Percentiles rank a stretch among this genome's conserved stretches.
phyloP scores from a whole-genome alignment of 305 asterid species.

The Fraxinus greggii region DNA sequence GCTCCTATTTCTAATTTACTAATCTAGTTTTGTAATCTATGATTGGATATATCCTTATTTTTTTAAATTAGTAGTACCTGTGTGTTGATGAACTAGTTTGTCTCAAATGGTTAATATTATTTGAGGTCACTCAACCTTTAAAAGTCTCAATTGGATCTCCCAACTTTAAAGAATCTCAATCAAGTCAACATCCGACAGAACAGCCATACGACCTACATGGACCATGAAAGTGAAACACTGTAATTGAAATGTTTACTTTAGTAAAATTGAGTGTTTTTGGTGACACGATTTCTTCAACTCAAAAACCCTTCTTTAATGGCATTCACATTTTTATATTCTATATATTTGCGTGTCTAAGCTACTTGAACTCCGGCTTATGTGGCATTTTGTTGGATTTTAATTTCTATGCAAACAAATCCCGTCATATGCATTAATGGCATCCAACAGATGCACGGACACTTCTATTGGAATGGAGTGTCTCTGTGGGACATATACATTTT shows the following conservation, averaged over 20 bases:
- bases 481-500: background rate
- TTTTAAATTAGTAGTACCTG: background rate
- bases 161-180: background rate
- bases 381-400: background rate
- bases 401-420: background rate
- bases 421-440: background rate
- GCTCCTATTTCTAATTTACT: constrained; percentile 14
- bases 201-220: background rate
- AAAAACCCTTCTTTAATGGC: background rate
- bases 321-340: background rate
- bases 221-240: background rate
- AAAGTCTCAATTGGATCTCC: background rate
- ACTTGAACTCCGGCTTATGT: background rate
- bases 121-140: background rate
- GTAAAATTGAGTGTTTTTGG: background rate
- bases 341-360: background rate
- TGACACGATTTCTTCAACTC: background rate
- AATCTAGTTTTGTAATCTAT: background rate
- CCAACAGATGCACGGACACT: background rate
- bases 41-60: background rate
- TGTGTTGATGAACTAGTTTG: background rate
- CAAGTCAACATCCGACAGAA: background rate
- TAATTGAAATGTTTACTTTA: background rate
- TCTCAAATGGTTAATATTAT: background rate
- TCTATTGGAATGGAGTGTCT: background rate